Conservation (phyloP, 202 grass and related monocot species). For the Hordeum pubiflorum region DNA sequence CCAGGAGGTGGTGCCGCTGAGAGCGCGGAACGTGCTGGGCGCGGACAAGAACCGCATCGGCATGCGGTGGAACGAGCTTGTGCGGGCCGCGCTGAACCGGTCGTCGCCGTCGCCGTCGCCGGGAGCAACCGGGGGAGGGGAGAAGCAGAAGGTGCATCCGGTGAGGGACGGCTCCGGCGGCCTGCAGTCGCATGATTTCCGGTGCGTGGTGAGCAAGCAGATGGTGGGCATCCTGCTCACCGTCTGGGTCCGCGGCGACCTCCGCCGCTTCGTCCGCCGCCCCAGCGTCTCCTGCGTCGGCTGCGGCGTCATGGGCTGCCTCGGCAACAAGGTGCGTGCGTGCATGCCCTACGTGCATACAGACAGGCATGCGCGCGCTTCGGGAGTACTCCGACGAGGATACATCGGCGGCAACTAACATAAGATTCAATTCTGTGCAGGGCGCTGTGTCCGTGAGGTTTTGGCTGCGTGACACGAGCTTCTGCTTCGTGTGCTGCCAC, state of each 20-base stretch:
- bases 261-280: constrained; percentile 44
- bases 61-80: constrained; percentile 65
- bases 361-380: too few species aligned
- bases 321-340: constrained; percentile 77
- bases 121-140: background rate
- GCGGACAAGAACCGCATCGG: constrained; percentile 59
- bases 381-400: background rate
- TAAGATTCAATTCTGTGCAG: background rate
- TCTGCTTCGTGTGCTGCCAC: constrained; percentile 93
- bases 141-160: constrained; percentile 57
- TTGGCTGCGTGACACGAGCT: constrained; percentile 68
- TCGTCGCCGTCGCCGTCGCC: background rate
- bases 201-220: constrained; percentile 84
- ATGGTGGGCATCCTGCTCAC: constrained; percentile 89
- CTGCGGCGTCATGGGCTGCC: constrained; percentile 74
- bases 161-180: constrained; percentile 17
- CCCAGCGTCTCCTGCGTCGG: constrained; percentile 69
- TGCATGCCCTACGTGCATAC: background rate
- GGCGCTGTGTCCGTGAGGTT: constrained; percentile 68
- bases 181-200: constrained; percentile 31
- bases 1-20: constrained; percentile 83
- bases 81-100: constrained; percentile 57
- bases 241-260: constrained; percentile 66
- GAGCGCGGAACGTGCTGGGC: constrained; percentile 65
- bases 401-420: background rate